phyloP scores from a whole-genome alignment of 371 early-diverging fungal species.

The Mucor lusitanicus region DNA sequence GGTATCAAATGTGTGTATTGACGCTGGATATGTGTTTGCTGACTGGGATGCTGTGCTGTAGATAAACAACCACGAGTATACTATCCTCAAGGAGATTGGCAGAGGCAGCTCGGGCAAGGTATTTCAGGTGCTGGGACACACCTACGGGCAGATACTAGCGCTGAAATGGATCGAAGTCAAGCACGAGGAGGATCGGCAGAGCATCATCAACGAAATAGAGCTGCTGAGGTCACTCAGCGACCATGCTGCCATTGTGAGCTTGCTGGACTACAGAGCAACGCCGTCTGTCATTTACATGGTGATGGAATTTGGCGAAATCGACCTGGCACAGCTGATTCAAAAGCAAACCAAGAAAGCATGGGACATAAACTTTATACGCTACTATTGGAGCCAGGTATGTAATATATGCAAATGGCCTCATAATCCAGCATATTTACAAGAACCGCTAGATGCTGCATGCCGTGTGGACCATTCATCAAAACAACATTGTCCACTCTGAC shows the following conservation, averaged over 20 bases:
- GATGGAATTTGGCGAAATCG: constrained; percentile 95
- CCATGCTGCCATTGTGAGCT: constrained; percentile 72
- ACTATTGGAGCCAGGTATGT: constrained; percentile 83
- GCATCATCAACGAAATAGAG: constrained; percentile 85
- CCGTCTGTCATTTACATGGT: constrained; percentile 39
- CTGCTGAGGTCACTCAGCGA: constrained; percentile 68
- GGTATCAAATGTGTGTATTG: background rate
- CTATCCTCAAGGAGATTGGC: constrained; percentile 59
- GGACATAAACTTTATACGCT: constrained; percentile 72
- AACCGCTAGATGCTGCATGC: constrained; percentile 85
- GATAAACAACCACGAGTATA: constrained; percentile 14
- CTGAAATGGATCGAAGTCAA: constrained; percentile 85
- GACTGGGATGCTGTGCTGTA: background rate
- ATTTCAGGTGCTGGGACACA: constrained; percentile 75
- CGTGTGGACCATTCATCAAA: constrained; percentile 85
- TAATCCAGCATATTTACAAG: background rate
- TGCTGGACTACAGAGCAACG: constrained; percentile 79
- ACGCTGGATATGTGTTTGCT: background rate
- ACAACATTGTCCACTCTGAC: constrained; percentile 93
- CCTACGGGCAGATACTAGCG: constrained; percentile 73
- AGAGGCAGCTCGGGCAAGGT: constrained; percentile 92
- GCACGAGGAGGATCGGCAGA: constrained; percentile 64
- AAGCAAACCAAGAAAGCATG: constrained; percentile 55
- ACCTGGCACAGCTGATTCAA: constrained; percentile 75
- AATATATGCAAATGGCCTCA: background rate